Percentiles rank a stretch among this genome's conserved stretches.
phyloP scores from a whole-genome alignment of 1,139 yeast genomes.

The Yamadazyma mexicana region DNA sequence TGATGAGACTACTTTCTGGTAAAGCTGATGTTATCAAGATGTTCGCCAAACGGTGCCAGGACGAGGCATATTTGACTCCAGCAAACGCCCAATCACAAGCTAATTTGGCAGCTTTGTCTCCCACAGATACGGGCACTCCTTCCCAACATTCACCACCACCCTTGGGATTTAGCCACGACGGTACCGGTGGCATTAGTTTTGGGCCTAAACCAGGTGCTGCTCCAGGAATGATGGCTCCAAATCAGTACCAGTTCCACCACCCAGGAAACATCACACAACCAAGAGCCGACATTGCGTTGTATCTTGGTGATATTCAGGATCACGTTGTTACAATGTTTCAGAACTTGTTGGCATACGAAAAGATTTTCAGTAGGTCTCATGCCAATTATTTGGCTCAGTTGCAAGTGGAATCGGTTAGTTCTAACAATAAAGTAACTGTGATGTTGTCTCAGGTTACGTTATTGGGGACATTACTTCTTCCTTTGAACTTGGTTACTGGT shows the following conservation, averaged over 20 bases:
- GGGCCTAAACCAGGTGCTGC: slow-evolving; percentile 22
- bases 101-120: slow-evolving; percentile 10
- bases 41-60: slow-evolving; percentile 96
- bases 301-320: slow-evolving; percentile 96
- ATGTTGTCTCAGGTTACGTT: slow-evolving; percentile 87
- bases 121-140: slow-evolving; percentile 11
- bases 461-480: slow-evolving; percentile 87
- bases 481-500: slow-evolving; percentile 88
- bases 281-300: slow-evolving; percentile 80
- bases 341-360: slow-evolving; percentile 84
- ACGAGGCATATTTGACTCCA: slow-evolving; percentile 38
- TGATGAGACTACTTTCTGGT: slow-evolving; percentile 86
- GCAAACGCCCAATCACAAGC: slow-evolving; percentile 10
- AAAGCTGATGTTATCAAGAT: slow-evolving; percentile 96
- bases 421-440: slow-evolving; percentile 81
- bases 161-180: slow-evolving; percentile 17
- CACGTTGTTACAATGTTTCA: slow-evolving; percentile 96
- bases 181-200: slow-evolving; percentile 20
- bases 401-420: slow-evolving; percentile 86
- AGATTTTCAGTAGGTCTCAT: slow-evolving; percentile 88
- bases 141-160: slow-evolving; percentile 7
- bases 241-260: slow-evolving; percentile 18
- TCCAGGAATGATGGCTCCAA: slow-evolving; percentile 17
- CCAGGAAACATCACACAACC: slow-evolving; percentile 52
- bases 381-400: slow-evolving; percentile 90